Percentiles rank a stretch among this genome's conserved stretches.
Evolutionary conservation across 768 basidiomycete species (phyloP).

Genomic region (Rossbeevera mucosa): DNA sequence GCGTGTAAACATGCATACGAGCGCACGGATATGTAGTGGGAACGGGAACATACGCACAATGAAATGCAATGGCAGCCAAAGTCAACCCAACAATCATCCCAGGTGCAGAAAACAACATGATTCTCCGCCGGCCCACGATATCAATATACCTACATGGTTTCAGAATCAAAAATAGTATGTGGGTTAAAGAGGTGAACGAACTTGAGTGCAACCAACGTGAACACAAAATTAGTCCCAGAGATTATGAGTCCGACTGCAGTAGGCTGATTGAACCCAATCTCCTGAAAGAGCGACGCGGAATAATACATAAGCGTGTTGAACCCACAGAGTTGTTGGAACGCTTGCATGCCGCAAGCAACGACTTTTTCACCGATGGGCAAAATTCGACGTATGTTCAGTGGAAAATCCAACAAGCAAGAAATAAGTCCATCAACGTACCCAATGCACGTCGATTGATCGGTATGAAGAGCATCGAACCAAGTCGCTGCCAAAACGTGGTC

Average conservation of each 20-base stretch:
- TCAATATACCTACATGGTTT: constrained; percentile 44
- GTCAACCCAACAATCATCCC: constrained; percentile 67
- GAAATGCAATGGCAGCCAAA: constrained; percentile 61
- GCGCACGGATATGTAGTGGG: background rate
- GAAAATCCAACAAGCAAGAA: background rate
- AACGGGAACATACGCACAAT: constrained; percentile 30
- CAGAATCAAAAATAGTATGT: background rate
- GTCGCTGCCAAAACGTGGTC: constrained; percentile 56
- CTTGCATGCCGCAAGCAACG: constrained; percentile 76
- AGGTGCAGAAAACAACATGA: constrained; percentile 67
- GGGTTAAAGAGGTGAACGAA: constrained; percentile 23
- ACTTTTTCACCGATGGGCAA: constrained; percentile 35
- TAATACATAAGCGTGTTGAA: constrained; percentile 80
- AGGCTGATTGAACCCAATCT: constrained; percentile 78
- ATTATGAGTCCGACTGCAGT: constrained; percentile 78
- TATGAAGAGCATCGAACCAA: constrained; percentile 49
- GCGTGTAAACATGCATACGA: background rate
- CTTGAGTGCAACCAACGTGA: constrained; percentile 70
- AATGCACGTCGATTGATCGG: constrained; percentile 65
- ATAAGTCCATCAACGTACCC: constrained; percentile 37
- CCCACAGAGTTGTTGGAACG: constrained; percentile 78
- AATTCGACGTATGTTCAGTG: background rate
- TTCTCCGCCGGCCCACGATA: constrained; percentile 60
- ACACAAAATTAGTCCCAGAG: constrained; percentile 74
- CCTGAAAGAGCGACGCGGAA: constrained; percentile 73